Percentiles rank a stretch among this genome's conserved stretches.
Evolutionary conservation across 129 eudicot species (phyloP).

Genomic region (Scalesia atractyloides): DNA sequence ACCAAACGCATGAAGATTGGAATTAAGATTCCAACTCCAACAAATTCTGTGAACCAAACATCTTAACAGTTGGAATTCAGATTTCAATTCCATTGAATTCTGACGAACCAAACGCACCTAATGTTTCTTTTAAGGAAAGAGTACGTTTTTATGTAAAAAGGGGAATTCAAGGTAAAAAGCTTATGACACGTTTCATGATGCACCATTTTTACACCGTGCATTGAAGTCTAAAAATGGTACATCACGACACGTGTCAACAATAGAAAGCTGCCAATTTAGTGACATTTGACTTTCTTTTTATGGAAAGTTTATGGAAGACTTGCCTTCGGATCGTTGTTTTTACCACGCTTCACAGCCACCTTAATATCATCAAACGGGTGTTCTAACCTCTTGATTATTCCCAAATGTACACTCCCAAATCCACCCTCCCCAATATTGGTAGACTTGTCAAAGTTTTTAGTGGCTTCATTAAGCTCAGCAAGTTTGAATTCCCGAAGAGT

Average conservation of each 20-base stretch:
- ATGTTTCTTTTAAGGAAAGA: neutral
- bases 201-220: neutral
- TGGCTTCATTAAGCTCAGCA: constrained; percentile 57
- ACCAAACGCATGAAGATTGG: too few species aligned
- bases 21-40: too few species aligned
- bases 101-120: too few species aligned
- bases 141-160: neutral
- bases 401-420: constrained; percentile 73
- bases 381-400: constrained; percentile 47
- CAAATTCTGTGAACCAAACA: too few species aligned
- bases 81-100: too few species aligned
- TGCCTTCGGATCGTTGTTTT: constrained; percentile 67
- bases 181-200: neutral
- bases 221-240: neutral
- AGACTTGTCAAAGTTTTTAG: constrained; percentile 57
- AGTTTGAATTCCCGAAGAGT: constrained; percentile 58
- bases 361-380: constrained; percentile 38
- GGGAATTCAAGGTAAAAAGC: neutral
- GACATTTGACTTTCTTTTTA: neutral
- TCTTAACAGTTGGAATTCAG: too few species aligned
- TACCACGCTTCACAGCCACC: constrained; percentile 81
- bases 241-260: neutral
- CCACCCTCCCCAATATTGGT: constrained; percentile 80
- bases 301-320: constrained; percentile 22
- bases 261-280: neutral